Evolutionary conservation across 257 asterid genomes (phyloP).

Genomic region (Schizonepeta tenuifolia): DNA sequence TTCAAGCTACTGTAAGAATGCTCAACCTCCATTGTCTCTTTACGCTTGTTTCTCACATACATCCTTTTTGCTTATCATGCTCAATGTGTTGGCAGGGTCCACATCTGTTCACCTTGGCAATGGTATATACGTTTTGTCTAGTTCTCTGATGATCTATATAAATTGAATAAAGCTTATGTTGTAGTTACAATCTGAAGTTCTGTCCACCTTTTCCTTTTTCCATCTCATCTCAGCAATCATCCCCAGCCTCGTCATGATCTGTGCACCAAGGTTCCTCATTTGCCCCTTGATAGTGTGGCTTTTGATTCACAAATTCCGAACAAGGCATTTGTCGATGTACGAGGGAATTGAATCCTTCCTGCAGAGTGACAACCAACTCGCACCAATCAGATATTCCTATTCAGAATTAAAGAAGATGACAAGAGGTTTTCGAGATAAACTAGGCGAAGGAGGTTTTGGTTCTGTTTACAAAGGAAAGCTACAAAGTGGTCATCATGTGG

Average conservation of each 20-base stretch:
- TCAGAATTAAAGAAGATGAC: slow-evolving; percentile 37
- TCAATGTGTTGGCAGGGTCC: too few species aligned
- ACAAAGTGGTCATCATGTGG: slow-evolving; percentile 35
- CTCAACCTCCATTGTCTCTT: background rate
- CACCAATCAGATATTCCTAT: slow-evolving; percentile 42
- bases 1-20: background rate
- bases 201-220: background rate
- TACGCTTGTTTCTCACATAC: too few species aligned
- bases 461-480: slow-evolving; percentile 42
- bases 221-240: background rate
- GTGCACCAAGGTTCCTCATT: background rate
- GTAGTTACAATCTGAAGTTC: too few species aligned
- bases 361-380: slow-evolving; percentile 25
- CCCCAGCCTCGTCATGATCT: background rate
- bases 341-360: slow-evolving; percentile 25
- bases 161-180: too few species aligned
- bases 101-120: too few species aligned
- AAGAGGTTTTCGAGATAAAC: slow-evolving; percentile 29
- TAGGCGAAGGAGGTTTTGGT: slow-evolving; percentile 44
- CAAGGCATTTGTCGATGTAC: slow-evolving; percentile 24
- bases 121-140: too few species aligned
- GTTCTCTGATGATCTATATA: too few species aligned
- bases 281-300: background rate
- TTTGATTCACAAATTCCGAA: slow-evolving; percentile 25
- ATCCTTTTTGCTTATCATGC: too few species aligned